Conservation (phyloP, 108 stramenopile genomes). For the Conticribra weissflogii region DNA sequence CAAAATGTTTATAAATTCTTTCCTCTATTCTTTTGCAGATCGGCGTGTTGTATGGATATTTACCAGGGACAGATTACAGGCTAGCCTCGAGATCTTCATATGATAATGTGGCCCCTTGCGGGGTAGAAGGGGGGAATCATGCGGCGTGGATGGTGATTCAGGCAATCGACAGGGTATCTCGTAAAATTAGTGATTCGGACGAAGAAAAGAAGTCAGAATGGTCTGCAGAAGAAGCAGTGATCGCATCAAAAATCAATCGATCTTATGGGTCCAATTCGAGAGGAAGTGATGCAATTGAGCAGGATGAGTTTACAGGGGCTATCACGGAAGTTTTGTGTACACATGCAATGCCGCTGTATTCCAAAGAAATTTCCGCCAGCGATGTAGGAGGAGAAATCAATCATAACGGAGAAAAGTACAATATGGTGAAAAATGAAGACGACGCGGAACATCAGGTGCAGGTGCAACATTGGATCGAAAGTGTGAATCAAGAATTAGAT, state of each 20-base stretch:
- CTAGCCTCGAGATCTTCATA: too few species aligned
- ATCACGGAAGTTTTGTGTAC: constrained; percentile 73
- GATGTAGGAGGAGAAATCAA: not conserved
- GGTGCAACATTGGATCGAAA: constrained; percentile 23
- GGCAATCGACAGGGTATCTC: constrained; percentile 52
- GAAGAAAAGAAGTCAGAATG: constrained; percentile 17
- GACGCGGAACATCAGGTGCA: constrained; percentile 24
- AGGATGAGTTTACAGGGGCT: constrained; percentile 74
- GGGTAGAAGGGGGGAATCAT: constrained; percentile 53
- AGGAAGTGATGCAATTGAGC: constrained; percentile 49
- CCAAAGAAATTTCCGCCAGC: not conserved
- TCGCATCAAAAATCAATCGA: constrained; percentile 65
- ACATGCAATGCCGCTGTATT: constrained; percentile 43
- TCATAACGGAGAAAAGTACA: not conserved
- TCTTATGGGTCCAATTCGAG: constrained; percentile 67
- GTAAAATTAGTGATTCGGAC: constrained; percentile 23
- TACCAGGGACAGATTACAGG: constrained; percentile 47
- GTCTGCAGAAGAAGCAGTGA: constrained; percentile 14
- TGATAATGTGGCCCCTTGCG: constrained; percentile 4
- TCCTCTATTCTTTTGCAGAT: too few species aligned
- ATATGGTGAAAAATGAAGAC: not conserved
- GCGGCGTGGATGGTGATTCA: constrained; percentile 62
- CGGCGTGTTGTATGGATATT: constrained; percentile 73
- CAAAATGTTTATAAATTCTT: too few species aligned
- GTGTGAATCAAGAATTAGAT: constrained; percentile 51